Conservation (phyloP, 208 protist species). For the Acanthamoeba healyi region DNA sequence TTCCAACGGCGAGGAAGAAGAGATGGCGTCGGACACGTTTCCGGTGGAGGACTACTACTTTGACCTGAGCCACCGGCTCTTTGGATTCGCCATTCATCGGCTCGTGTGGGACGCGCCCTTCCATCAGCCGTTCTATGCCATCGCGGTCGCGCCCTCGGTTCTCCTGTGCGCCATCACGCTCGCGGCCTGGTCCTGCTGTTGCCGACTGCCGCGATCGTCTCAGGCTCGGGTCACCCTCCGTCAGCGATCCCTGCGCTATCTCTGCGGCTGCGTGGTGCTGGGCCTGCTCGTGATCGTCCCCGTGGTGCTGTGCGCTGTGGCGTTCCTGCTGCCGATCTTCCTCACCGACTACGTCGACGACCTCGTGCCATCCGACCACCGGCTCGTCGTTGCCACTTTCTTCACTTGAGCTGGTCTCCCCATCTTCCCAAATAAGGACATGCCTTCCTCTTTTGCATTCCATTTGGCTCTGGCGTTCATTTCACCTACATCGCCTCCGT, state of each 20-base stretch:
- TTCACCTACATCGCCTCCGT: too few species aligned
- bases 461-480: too few species aligned
- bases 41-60: neutral
- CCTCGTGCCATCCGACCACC: constrained; percentile 28
- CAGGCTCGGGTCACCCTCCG: neutral
- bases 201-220: neutral
- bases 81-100: neutral
- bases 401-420: neutral
- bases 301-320: neutral
- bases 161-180: neutral
- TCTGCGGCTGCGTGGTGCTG: neutral
- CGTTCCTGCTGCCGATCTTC: neutral
- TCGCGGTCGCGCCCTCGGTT: neutral
- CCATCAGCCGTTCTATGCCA: neutral
- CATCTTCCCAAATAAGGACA: too few species aligned
- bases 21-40: too few species aligned
- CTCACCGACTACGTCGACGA: constrained; percentile 17
- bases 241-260: neutral
- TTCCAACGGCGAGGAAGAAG: neutral
- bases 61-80: neutral
- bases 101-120: neutral
- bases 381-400: neutral
- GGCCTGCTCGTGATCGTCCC: neutral
- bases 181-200: neutral
- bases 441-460: too few species aligned